Evolutionary conservation across 1,139 yeast genomes (phyloP).

Genomic region (Candida buenavistaensis): DNA sequence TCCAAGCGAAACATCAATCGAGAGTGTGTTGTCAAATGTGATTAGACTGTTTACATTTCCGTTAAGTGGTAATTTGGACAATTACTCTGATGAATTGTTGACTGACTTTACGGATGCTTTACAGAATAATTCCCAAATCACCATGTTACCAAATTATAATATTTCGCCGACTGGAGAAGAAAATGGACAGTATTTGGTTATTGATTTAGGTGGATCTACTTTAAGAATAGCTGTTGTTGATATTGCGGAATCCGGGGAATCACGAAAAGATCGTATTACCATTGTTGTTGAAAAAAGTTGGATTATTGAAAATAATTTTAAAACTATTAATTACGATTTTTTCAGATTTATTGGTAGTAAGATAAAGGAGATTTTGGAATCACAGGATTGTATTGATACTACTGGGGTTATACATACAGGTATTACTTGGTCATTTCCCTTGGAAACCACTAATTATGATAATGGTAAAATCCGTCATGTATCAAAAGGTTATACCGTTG

Average conservation of each 20-base stretch:
- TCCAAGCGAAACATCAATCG: constrained; percentile 7
- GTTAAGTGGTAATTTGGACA: constrained; percentile 12
- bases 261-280: constrained; percentile 18
- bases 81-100: constrained; percentile 19
- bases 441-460: constrained; percentile 43
- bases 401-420: constrained; percentile 38
- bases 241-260: constrained; percentile 21
- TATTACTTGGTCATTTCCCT: constrained; percentile 61
- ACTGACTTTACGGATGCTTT: constrained; percentile 33
- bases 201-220: constrained; percentile 60
- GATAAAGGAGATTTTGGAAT: constrained; percentile 29
- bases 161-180: constrained; percentile 45
- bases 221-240: constrained; percentile 48
- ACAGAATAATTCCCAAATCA: constrained; percentile 25
- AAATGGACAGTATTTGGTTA: constrained; percentile 43
- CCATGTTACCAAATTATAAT: constrained; percentile 51
- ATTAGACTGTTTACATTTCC: constrained; percentile 15
- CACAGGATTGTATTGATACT: constrained; percentile 25
- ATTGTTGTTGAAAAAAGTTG: constrained; percentile 39
- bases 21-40: constrained; percentile 9
- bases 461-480: constrained; percentile 47
- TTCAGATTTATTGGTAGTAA: constrained; percentile 41
- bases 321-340: constrained; percentile 38
- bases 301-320: constrained; percentile 40
- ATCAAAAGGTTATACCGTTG: constrained; percentile 52